Percentiles rank a stretch among this genome's conserved stretches.
Evolutionary conservation across 2,329 filamentous ascomycete species (phyloP).

Genomic region (Grosmannia huntii): DNA sequence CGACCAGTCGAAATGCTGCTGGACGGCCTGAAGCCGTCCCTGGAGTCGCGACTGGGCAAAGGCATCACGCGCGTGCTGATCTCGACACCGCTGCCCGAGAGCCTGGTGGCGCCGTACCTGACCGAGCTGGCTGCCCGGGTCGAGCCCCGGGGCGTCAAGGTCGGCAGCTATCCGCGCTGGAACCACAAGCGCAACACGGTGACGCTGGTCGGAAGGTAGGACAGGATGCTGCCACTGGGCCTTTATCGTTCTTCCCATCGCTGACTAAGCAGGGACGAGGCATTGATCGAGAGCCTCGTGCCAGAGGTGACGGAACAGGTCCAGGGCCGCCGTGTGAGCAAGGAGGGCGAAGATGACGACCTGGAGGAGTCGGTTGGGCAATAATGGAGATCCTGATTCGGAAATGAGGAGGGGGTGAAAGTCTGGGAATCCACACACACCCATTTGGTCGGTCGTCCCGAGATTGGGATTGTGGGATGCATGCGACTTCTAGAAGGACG

Average conservation of each 20-base stretch:
- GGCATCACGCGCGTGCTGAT: constrained; percentile 69
- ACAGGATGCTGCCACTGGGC: neutral
- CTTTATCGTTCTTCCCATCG: neutral
- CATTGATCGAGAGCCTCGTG: constrained; percentile 66
- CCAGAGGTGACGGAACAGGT: constrained; percentile 67
- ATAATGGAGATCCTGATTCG: neutral
- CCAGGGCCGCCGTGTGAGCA: constrained; percentile 53
- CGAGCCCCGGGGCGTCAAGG: constrained; percentile 68
- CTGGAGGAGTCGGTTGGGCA: constrained; percentile 26
- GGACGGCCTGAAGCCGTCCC: constrained; percentile 57
- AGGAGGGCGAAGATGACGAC: constrained; percentile 61
- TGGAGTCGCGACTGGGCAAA: constrained; percentile 67
- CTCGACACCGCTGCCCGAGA: constrained; percentile 80
- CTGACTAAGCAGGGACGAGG: constrained; percentile 41
- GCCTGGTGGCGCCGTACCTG: constrained; percentile 68
- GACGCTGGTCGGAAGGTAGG: constrained; percentile 59
- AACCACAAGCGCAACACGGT: constrained; percentile 80
- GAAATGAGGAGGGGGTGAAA: neutral
- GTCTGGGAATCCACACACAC: neutral
- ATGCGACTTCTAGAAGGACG: too few relatives aligned
- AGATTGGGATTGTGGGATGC: neutral
- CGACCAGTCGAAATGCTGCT: constrained; percentile 56
- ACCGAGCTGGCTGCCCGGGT: constrained; percentile 66
- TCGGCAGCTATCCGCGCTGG: constrained; percentile 92
- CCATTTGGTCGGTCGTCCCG: neutral